phyloP scores from a whole-genome alignment of 371 early-diverging fungal genomes.

The Mycotypha africana region DNA sequence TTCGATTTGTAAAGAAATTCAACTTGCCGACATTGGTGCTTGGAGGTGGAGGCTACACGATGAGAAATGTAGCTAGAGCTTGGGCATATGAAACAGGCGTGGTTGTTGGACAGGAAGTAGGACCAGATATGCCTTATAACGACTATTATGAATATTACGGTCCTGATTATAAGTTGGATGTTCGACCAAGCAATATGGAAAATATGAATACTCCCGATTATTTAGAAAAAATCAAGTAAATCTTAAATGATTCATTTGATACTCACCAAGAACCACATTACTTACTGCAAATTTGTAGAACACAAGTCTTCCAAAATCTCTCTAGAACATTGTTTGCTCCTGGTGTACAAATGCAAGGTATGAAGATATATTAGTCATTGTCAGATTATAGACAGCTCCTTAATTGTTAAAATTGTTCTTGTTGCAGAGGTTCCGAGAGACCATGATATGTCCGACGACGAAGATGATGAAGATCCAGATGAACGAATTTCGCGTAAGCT shows the following conservation, averaged over 20 bases:
- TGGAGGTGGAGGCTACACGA: conserved; percentile 99
- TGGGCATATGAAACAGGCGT: conserved; percentile 97
- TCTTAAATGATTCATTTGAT: not conserved
- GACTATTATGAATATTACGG: conserved; percentile 85
- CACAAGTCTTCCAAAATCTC: conserved; percentile 70
- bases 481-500: conserved; percentile 44
- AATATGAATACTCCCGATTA: conserved; percentile 81
- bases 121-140: conserved; percentile 69
- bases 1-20: conserved; percentile 84
- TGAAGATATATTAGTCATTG: not conserved
- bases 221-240: conserved; percentile 67
- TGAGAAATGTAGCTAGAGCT: conserved; percentile 90
- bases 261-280: too few relatives aligned
- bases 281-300: conserved; percentile 19
- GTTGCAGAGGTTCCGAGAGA: conserved; percentile 40
- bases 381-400: too few relatives aligned
- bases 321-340: conserved; percentile 79
- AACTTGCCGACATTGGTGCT: conserved; percentile 86
- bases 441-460: conserved; percentile 44
- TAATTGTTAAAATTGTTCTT: not conserved
- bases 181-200: conserved; percentile 86
- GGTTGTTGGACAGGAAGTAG: conserved; percentile 60
- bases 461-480: conserved; percentile 47
- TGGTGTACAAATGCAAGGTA: conserved; percentile 50
- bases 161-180: conserved; percentile 82